phyloP scores from a whole-genome alignment of 306 rosid genomes.

The Dalbergia oliveri region DNA sequence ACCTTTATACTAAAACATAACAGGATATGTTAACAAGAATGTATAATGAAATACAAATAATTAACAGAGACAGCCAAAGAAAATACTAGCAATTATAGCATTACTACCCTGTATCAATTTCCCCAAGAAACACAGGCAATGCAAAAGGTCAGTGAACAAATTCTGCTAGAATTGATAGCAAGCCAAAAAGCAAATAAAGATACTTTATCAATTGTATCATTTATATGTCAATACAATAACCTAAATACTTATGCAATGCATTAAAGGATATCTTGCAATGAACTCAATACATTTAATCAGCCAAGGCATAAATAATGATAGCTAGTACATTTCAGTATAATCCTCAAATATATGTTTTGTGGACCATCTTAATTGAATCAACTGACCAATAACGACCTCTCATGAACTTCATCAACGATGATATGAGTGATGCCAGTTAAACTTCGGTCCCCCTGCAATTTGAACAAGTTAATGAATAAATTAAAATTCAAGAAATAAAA shows the following conservation, averaged over 20 bases:
- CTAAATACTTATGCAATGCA: constrained; percentile 25
- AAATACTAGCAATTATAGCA: too few species aligned
- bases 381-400: constrained; percentile 93
- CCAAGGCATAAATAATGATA: constrained; percentile 38
- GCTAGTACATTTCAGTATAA: not conserved
- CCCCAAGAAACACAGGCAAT: too few species aligned
- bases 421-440: constrained; percentile 85
- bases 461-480: constrained; percentile 26
- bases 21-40: too few species aligned
- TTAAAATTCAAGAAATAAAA: constrained; percentile 25
- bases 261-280: constrained; percentile 30
- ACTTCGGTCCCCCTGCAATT: constrained; percentile 78
- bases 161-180: not conserved
- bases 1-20: too few species aligned
- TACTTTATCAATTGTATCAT: not conserved
- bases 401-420: constrained; percentile 98
- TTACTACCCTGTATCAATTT: too few species aligned
- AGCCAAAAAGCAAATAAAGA: constrained; percentile 1
- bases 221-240: constrained; percentile 15
- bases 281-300: constrained; percentile 32
- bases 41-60: too few species aligned
- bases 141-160: too few species aligned
- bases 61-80: too few species aligned
- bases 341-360: not conserved
- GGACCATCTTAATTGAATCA: constrained; percentile 38